These are phyloP conservation scores for Davidsoniella neocaledoniae DNA, from an alignment of 2,329 filamentous ascomycete species.

Conservation along the genomic window DNA sequence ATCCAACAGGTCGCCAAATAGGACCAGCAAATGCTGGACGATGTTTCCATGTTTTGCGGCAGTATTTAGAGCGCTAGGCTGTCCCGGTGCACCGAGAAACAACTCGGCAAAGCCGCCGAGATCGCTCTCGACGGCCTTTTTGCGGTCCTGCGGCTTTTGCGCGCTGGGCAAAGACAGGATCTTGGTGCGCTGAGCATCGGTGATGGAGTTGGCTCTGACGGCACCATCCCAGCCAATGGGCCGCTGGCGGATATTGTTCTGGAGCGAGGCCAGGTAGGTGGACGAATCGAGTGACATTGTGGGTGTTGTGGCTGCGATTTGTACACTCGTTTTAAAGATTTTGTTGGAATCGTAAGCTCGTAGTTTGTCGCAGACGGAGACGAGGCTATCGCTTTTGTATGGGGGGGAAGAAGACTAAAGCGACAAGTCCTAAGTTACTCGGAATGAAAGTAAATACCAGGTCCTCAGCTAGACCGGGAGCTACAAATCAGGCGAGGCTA, in stretches of 20 bases:
- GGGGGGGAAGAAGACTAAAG: background rate
- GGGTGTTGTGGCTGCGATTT: background rate
- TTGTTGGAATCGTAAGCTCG: background rate
- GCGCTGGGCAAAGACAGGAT: slow-evolving; percentile 96
- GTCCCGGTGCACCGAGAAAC: slow-evolving; percentile 60
- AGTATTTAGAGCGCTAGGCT: slow-evolving; percentile 59
- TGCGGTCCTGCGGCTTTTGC: slow-evolving; percentile 67
- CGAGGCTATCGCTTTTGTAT: slow-evolving; percentile 8
- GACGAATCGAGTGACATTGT: slow-evolving; percentile 82
- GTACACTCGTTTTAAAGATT: background rate
- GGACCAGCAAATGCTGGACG: slow-evolving; percentile 83
- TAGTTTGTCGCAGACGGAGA: background rate
- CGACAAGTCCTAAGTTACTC: background rate
- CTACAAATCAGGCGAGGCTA: too few species aligned
- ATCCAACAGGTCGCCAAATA: slow-evolving; percentile 74
- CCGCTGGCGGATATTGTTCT: slow-evolving; percentile 91
- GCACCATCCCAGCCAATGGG: slow-evolving; percentile 97
- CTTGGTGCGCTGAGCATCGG: slow-evolving; percentile 82
- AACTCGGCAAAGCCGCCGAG: slow-evolving; percentile 63
- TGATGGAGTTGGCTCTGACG: slow-evolving; percentile 82
- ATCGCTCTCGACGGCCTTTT: slow-evolving; percentile 65
- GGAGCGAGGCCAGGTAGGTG: slow-evolving; percentile 67
- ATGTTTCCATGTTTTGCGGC: slow-evolving; percentile 78
- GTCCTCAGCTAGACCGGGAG: too few species aligned
- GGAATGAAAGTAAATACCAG: too few species aligned